Evolutionary conservation across 441 rosid species (phyloP), one percentile per base, ranked within the genome.

Genomic region (Pelargonium cotyledonis): DNA sequence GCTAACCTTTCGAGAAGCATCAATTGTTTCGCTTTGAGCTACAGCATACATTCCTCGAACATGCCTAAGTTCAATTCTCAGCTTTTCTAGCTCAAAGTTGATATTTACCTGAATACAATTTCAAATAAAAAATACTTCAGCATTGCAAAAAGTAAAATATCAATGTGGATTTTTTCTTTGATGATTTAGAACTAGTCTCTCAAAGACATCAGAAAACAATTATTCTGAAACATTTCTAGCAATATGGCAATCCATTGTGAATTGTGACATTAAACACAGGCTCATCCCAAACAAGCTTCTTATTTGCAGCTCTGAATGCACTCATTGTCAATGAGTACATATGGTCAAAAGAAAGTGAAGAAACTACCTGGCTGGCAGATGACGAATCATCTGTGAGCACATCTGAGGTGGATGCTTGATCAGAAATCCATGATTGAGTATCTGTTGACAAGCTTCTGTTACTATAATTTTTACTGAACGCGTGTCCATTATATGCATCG

Each of bases 1-100:
- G 73, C 75, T 31, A 51, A 93, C 97, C 97, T 85, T 88, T 60
- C 83, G 80, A 63, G 97, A 87, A 79, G 95, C 89, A 80, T 85
- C 94, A 68, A 82, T 70, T 57, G 89, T 80, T 81, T 89, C 97
- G 69, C 76, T 86, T 71, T 85, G 92, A 79, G 95, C 94, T 57
- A 80, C 41, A 1, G 93, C 92, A 73, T 88, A 84, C 80, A 89
- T 83, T 49, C 90, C 92, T 65, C 81, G 91, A 73, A 75, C 82
- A 10, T 89, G 92, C 77, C 94, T 89, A 49, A 94, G 95, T 74
- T 91, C 95, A 76, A 72, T 79, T 79, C 90, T 91, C 69, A 94
- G 85, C 84, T 88, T 91, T 81, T 84, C 86, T 67, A 93, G 70
- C 91, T 94, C 99, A 71, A 84, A 87, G 81, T 77, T 79, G 57